Conservation (phyloP, 768 basidiomycete species). For the Lyophyllum atratum region DNA sequence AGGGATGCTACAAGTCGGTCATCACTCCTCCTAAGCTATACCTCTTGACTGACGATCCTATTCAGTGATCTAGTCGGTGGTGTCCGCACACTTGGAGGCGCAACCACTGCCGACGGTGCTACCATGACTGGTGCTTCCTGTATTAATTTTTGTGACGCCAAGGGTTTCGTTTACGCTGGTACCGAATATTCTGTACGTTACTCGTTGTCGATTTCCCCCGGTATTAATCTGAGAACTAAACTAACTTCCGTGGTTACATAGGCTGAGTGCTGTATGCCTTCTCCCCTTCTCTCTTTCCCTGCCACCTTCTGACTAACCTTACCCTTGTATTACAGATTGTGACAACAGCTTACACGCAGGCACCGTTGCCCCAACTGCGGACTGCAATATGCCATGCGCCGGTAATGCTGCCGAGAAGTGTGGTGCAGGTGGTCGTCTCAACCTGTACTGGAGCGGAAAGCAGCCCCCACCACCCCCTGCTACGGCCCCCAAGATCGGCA, state of each 20-base stretch:
- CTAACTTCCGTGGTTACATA: constrained; percentile 14
- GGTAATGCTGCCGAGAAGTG: constrained; percentile 61
- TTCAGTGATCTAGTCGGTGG: constrained; percentile 52
- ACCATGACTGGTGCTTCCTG: constrained; percentile 64
- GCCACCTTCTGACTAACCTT: constrained; percentile 1
- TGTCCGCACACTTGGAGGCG: constrained; percentile 58
- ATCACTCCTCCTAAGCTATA: background rate
- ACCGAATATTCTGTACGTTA: constrained; percentile 53
- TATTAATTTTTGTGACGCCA: constrained; percentile 47
- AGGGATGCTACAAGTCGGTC: constrained; percentile 64
- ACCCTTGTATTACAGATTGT: constrained; percentile 49
- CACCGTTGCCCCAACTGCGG: constrained; percentile 42
- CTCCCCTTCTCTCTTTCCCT: constrained; percentile 8
- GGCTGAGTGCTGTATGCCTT: constrained; percentile 55
- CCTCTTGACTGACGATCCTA: background rate
- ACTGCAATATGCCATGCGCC: constrained; percentile 64
- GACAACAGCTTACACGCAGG: constrained; percentile 54
- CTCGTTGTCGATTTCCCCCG: background rate
- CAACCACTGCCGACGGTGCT: constrained; percentile 43
- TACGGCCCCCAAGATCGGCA: constrained; percentile 54
- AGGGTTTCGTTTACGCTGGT: constrained; percentile 64
- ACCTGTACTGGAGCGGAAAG: constrained; percentile 64
- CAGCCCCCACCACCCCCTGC: constrained; percentile 56
- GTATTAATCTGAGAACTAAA: constrained; percentile 2
- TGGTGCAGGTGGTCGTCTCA: constrained; percentile 60